These are phyloP conservation scores for Erodium chrysanthum DNA, from an alignment of 441 rosid genomes.

Conservation along the genomic window DNA sequence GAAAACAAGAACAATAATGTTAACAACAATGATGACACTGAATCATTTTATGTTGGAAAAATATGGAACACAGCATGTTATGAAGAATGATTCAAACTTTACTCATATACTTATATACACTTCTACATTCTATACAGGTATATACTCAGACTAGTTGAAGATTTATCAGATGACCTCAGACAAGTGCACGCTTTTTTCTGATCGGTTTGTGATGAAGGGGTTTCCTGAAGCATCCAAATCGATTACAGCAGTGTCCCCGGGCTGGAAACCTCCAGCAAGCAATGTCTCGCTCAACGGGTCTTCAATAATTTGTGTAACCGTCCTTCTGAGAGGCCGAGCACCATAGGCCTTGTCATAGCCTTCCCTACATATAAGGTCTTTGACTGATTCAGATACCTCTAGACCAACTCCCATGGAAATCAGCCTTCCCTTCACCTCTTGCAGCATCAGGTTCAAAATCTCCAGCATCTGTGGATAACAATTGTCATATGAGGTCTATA, in stretches of 20 bases:
- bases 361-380: conserved; percentile 66
- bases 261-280: conserved; percentile 55
- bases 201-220: conserved; percentile 43
- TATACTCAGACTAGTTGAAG: not conserved
- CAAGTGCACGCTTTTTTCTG: conserved; percentile 35
- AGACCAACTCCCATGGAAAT: conserved; percentile 66
- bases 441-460: conserved; percentile 72
- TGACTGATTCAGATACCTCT: conserved; percentile 68
- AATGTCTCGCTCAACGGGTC: conserved; percentile 80
- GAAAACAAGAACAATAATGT: conserved; percentile 1
- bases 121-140: conserved; percentile 16
- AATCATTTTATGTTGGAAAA: not conserved
- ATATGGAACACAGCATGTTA: not conserved
- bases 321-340: conserved; percentile 80
- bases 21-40: not conserved
- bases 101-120: conserved; percentile 6
- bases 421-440: conserved; percentile 71
- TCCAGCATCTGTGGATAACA: conserved; percentile 50
- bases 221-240: conserved; percentile 71
- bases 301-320: conserved; percentile 67
- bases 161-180: conserved; percentile 28
- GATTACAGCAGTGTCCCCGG: conserved; percentile 66
- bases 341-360: conserved; percentile 72
- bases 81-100: not conserved
- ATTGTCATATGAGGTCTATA: not conserved